These are phyloP conservation scores for Xylaria sp. DNA, from an alignment of 2,329 filamentous ascomycete species.

Conservation along the genomic window DNA sequence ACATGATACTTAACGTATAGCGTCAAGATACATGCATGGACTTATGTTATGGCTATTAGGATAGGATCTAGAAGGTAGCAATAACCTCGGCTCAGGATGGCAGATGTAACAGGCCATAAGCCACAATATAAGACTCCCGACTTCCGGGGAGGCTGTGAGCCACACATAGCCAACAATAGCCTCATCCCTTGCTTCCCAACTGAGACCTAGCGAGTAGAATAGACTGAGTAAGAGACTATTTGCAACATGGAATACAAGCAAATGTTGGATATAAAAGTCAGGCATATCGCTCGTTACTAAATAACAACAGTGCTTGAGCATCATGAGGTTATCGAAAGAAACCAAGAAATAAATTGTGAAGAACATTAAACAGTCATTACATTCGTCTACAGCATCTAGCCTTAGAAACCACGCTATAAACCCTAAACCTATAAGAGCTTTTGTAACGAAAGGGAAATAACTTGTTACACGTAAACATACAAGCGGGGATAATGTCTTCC, in stretches of 20 bases:
- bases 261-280: neutral
- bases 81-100: too few relatives aligned
- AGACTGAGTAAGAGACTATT: neutral
- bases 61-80: too few relatives aligned
- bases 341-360: neutral
- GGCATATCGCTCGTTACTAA: neutral
- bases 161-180: too few relatives aligned
- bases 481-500: slow-evolving; percentile 13
- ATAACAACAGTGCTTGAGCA: neutral
- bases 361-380: slow-evolving; percentile 26
- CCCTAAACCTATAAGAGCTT: slow-evolving; percentile 24
- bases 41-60: too few relatives aligned
- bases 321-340: neutral
- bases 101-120: too few relatives aligned
- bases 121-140: too few relatives aligned
- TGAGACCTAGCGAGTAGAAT: too few relatives aligned
- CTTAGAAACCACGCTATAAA: slow-evolving; percentile 22
- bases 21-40: too few relatives aligned
- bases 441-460: slow-evolving; percentile 6
- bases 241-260: neutral
- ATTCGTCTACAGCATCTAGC: slow-evolving; percentile 37
- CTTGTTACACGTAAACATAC: slow-evolving; percentile 34
- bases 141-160: too few relatives aligned
- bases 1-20: too few relatives aligned
- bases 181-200: too few relatives aligned